Conservation (phyloP, 257 asterid genomes). For the Solanum piurae region DNA sequence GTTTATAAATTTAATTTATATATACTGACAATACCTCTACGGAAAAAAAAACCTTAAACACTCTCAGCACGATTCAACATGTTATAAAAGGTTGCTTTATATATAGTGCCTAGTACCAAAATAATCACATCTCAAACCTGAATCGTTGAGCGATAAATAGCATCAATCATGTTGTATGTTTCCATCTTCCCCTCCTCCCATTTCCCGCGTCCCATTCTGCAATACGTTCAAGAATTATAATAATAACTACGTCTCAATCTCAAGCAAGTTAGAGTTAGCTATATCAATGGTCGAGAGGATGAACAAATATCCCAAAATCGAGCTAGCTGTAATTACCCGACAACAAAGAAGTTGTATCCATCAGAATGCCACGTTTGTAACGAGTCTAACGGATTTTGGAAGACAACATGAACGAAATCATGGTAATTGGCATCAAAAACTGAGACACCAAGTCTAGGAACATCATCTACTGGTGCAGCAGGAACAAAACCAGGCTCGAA, state of each 20-base stretch:
- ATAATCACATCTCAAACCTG: slow-evolving; percentile 4
- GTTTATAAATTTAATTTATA: neutral
- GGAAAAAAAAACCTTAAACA: neutral
- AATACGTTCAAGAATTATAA: neutral
- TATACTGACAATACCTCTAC: fast-evolving
- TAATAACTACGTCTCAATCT: neutral
- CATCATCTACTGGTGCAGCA: neutral
- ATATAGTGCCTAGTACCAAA: neutral
- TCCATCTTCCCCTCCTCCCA: neutral
- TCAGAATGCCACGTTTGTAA: neutral
- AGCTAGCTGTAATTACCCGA: neutral
- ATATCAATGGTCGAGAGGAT: no score
- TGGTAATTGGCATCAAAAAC: neutral
- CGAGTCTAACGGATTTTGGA: neutral
- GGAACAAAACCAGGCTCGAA: neutral
- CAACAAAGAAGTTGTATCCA: neutral
- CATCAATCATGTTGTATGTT: slow-evolving; percentile 23
- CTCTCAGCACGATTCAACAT: neutral
- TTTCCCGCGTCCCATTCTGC: neutral
- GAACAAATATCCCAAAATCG: neutral
- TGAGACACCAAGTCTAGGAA: neutral
- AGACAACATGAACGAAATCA: neutral
- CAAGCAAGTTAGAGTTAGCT: neutral
- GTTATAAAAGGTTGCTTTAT: neutral
- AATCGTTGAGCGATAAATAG: slow-evolving; percentile 22